Base-by-base conservation (phyloP, 768 basidiomycete genomes). In the Leucocoprinus sp. region DNA sequence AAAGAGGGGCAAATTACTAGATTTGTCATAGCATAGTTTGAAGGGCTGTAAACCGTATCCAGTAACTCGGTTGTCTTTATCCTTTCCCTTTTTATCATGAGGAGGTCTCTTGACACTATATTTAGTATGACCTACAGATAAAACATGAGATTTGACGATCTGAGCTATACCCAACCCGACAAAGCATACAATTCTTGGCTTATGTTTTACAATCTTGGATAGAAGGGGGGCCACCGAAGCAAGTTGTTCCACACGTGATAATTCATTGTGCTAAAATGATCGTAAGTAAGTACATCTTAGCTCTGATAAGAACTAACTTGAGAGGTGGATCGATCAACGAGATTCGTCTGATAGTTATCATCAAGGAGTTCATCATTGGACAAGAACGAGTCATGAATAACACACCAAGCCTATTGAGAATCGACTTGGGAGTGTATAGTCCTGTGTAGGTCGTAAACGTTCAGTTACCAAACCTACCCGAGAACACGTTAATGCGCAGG, bases 171-270 rank as follows among this genome's bases (percentile, higher is more conserved):
- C 70, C 49, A 86, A 67, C 1, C 91, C 90, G 1, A 91, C 80
- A 54, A 92, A 85, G 55, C 86, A 89, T 0, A 89, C 71, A 4
- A 92, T 65, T 3, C 68, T 67, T 0, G 90, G 90, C 8, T 71
- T 71, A 51, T 70, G 70, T 7, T 57, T 62, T 0, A 62, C 55
- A 15, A 93, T 63, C 57, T 90, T 92, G 17, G 54, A 52, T 0
- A 91, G 66, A 5, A 92, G 65, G 0, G 55, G 50, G 1, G 80
- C 76, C 0, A 87, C 83, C 4, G 74, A 68, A 9, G 60, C 65
- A 1, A 56, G 48, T 59, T 76, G 76, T 54, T 89, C 84, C 1
- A 54, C 48, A 11, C 44, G 51, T 0, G 76, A 74, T 0, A 84
- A 67, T 43, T 83, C 79, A 15, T 64, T 67, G 65, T 77, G 68